Evolutionary conservation across 305 asterid species (phyloP), one percentile per base, ranked within the genome.

Genomic region (Andrographis paniculata): DNA sequence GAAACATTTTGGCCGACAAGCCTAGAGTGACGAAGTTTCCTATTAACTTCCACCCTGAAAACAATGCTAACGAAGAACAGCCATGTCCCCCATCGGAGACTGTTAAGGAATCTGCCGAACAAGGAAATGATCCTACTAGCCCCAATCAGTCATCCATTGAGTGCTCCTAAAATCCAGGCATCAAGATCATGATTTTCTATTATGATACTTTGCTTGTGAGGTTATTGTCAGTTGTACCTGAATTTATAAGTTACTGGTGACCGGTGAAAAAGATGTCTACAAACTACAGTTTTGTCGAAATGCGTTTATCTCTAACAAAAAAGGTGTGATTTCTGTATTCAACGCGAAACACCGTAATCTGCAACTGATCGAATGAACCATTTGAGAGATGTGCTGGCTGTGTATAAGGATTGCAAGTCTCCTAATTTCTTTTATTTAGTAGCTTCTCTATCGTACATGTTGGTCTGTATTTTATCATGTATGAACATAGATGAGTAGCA

Each of bases 11-110:
- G 46, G 67, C 78, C 1, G 92, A 83, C 53, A 83, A 83, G 40
- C 94, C 92, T n/a, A 57, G 87, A 67, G 94, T 83, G 14, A 83
- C 92, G 0, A 83, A 73, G 72, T 83, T 83, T 59, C 92, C 80
- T 17, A 77, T 83, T 36, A 77, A 77, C 65, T 83, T 83, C 45
- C 69, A 65, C 38, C 84, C 91, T 0, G 84, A 75, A 49, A 73
- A 68, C 44, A 60, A 64, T 38, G 80, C 76, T 23, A 68, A 65
- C 10, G 33, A 27, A 27, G 33, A 27, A 27, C 33, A 27, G 10
- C 10, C 33, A 5, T 27, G 33, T 27, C 33, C 33, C 9, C 10
- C 33, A 10, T 10, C 33, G 33, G 33, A 27, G 0, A 6, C 0
- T 6, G 33, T 27, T 27, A 27, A 27, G 33, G 33, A 27, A 27